Percentiles rank a stretch among this genome's conserved stretches.
Conservation (phyloP, 257 asterid species). For the Petunia secreta region DNA sequence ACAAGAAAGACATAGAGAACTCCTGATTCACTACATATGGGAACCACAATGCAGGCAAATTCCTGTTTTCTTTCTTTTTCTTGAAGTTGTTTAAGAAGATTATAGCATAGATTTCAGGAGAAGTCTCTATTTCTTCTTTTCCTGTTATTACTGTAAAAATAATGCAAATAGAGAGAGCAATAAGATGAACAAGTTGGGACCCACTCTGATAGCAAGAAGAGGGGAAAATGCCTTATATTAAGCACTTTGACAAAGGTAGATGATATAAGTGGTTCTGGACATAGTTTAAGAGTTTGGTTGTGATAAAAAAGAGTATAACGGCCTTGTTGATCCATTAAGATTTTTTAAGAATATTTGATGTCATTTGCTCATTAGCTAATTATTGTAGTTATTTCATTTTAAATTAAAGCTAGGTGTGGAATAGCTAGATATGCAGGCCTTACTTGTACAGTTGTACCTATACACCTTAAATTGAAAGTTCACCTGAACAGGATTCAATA, state of each 20-base stretch:
- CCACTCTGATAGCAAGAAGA: background rate
- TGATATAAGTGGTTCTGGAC: background rate
- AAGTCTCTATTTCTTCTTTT: background rate
- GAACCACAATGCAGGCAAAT: background rate
- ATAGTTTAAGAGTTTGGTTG: background rate
- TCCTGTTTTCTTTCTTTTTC: background rate
- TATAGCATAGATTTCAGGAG: background rate
- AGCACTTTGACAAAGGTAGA: background rate
- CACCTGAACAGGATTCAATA: slow-evolving; percentile 87
- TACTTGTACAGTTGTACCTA: no score
- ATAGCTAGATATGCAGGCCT: background rate
- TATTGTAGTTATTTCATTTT: background rate
- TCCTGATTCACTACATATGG: background rate
- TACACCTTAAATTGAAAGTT: slow-evolving; percentile 18
- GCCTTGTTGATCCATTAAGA: background rate
- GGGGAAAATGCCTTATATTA: background rate
- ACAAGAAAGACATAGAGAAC: background rate
- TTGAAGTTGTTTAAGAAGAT: background rate
- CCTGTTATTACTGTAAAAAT: background rate
- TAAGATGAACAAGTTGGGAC: background rate
- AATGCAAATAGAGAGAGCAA: background rate
- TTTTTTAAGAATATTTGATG: background rate
- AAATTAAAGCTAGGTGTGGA: background rate
- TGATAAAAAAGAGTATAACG: background rate
- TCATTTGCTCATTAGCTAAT: slow-evolving; percentile 21